Evolutionary conservation across 1,139 yeast genomes (phyloP).

Genomic region (Suhomyces bribrorum): DNA sequence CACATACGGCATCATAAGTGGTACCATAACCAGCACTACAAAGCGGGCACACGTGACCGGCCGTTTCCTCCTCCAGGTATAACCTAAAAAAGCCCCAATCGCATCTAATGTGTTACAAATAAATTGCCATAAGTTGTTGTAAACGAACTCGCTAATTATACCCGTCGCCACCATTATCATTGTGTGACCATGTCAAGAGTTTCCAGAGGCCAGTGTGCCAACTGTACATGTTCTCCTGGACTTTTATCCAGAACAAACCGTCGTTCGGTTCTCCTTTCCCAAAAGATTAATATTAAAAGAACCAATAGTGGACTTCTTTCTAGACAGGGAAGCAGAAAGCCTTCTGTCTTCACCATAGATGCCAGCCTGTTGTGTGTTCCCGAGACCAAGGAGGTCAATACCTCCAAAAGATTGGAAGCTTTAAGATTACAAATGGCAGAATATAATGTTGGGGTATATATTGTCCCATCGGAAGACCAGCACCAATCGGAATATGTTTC

Average conservation of each 20-base stretch:
- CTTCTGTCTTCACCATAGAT: conserved; percentile 52
- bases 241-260: conserved; percentile 64
- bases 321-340: conserved; percentile 38
- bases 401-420: conserved; percentile 58
- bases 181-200: conserved; percentile 22
- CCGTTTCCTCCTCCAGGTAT: not conserved
- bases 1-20: not conserved
- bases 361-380: conserved; percentile 48
- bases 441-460: conserved; percentile 69
- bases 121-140: no score
- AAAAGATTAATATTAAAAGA: conserved; percentile 46
- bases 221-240: conserved; percentile 85
- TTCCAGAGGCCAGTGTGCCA: conserved; percentile 55
- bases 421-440: conserved; percentile 68
- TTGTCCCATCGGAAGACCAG: conserved; percentile 90
- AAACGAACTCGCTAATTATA: no score
- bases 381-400: conserved; percentile 53
- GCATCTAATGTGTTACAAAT: not conserved
- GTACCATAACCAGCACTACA: not conserved
- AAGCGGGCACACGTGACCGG: not conserved
- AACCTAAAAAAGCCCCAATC: not conserved
- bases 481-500: conserved; percentile 93
- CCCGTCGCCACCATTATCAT: not conserved
- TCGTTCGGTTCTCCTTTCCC: conserved; percentile 52
- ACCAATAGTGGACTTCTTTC: conserved; percentile 23